Base-by-base conservation (phyloP, 23 red algal genomes). In the Cyanidioschyzon merolae region DNA sequence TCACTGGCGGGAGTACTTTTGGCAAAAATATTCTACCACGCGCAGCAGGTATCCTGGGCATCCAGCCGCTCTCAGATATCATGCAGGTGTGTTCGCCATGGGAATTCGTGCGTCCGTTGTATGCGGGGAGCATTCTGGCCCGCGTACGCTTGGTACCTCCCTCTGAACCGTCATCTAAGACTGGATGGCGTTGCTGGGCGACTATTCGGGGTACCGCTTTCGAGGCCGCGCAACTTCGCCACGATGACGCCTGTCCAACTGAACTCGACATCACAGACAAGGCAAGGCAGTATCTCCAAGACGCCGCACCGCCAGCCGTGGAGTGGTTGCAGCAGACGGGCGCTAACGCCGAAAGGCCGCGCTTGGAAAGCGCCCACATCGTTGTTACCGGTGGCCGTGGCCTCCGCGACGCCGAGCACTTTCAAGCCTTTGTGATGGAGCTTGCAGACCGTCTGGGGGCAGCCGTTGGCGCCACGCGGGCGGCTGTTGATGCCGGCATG, bases 11-110 rank as follows among this genome's bases (percentile, higher is more conserved):
- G 18, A 86, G 78, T 31, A 89, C 88, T 1, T 96, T 96, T 78
- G 87, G 87, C 38, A 96, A 96, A 57, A 89, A 90, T 82, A 76
- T 96, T 0, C 34, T 96, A 77, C 92, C 92, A 74, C 58, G 92
- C 2, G 79, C 90, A 25, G 92, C 88, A 12, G 92, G 83, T 16
- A 67, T 74, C 1, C 74, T 96, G 1, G 87, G 85, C 63, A 58
- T 91, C 18, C 57, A 75, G 34, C 80, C 79, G 3, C 38, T 96
- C 54, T 91, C 92, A 0, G 92, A 96, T 39, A 79, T 96, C 24
- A 79, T 81, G 38, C 58, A 82, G 58, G 84, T 96, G 58, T 76
- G 77, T 68, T 83, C 78, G 38, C 74, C 54, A 76, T 41, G 79
- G 26, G 83, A 82, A 36, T 91, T 88, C 76, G 87, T 96, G 27